Evolutionary conservation across 306 rosid genomes (phyloP).

Genomic region (Cucumis hystrix): DNA sequence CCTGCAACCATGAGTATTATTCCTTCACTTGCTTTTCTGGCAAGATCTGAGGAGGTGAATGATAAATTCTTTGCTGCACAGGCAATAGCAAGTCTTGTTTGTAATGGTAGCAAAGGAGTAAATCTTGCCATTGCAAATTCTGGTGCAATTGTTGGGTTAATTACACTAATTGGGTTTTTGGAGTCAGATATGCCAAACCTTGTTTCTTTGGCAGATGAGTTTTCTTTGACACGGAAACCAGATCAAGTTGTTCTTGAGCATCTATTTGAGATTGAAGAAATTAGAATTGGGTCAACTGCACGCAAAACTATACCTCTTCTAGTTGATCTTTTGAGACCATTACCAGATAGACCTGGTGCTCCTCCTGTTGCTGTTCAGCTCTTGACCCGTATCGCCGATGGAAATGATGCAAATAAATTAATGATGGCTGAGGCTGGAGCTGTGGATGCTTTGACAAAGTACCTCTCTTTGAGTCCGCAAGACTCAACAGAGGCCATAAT

Average conservation of each 20-base stretch:
- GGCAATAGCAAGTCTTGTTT: slow-evolving; percentile 86
- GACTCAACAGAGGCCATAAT: slow-evolving; percentile 78
- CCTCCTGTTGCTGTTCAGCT: slow-evolving; percentile 84
- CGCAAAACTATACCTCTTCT: slow-evolving; percentile 85
- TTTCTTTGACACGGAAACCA: slow-evolving; percentile 62
- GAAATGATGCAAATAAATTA: slow-evolving; percentile 72
- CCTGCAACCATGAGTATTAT: slow-evolving; percentile 57
- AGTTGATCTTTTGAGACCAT: slow-evolving; percentile 92
- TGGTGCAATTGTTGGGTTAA: slow-evolving; percentile 81
- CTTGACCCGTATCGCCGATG: slow-evolving; percentile 77
- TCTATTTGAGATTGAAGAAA: slow-evolving; percentile 80
- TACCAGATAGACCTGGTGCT: slow-evolving; percentile 88
- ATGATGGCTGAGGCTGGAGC: slow-evolving; percentile 93
- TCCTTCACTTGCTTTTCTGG: slow-evolving; percentile 66
- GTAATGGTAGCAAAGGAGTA: slow-evolving; percentile 59
- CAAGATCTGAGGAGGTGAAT: slow-evolving; percentile 72
- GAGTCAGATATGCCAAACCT: slow-evolving; percentile 70
- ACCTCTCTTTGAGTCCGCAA: slow-evolving; percentile 97
- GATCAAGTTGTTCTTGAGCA: slow-evolving; percentile 78
- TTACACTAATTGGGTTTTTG: slow-evolving; percentile 55
- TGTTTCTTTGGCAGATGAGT: slow-evolving; percentile 63
- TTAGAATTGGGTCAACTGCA: slow-evolving; percentile 70
- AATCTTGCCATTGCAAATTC: slow-evolving; percentile 84
- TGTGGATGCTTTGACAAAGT: slow-evolving; percentile 84
- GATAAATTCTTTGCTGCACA: slow-evolving; percentile 91